These are phyloP conservation scores for Chloroidium sp. DNA, from an alignment of 163 green algal genomes.

Conservation along the genomic window DNA sequence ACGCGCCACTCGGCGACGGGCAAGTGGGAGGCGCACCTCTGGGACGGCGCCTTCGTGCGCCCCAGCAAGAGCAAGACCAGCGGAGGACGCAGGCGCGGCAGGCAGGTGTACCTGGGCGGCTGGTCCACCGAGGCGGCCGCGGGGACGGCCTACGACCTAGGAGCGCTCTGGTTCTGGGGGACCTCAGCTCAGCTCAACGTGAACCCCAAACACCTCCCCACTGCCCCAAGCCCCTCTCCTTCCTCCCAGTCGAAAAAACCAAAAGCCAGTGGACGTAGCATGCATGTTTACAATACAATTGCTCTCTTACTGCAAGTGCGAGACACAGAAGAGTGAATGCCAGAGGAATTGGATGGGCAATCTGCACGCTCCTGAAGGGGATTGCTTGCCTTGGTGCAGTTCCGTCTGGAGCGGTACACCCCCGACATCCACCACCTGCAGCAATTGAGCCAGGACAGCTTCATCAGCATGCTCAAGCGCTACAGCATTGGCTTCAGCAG, in stretches of 20 bases:
- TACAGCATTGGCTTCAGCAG: constrained; percentile 55
- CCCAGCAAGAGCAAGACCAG: not conserved
- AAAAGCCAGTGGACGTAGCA: no score
- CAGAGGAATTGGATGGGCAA: no score
- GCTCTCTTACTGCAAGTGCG: no score
- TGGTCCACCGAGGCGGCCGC: constrained; percentile 69
- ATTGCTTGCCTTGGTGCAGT: constrained; percentile 37
- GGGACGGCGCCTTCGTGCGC: constrained; percentile 40
- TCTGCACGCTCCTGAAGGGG: not conserved
- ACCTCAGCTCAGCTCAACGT: constrained; percentile 52
- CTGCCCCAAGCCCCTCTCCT: no score
- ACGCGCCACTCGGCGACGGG: constrained; percentile 66
- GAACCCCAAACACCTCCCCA: constrained; percentile 6
- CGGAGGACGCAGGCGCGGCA: constrained; percentile 45
- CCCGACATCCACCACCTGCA: constrained; percentile 35
- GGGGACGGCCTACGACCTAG: constrained; percentile 74
- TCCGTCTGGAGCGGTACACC: constrained; percentile 48
- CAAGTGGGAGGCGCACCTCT: constrained; percentile 80
- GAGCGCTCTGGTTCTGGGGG: constrained; percentile 62
- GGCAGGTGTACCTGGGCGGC: constrained; percentile 82
- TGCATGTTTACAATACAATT: no score
- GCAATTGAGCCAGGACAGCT: constrained; percentile 46
- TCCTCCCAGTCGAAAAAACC: no score
- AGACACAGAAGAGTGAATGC: no score
- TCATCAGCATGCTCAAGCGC: constrained; percentile 56